Evolutionary conservation across 2,329 filamentous ascomycete genomes (phyloP), one percentile per base, ranked within the genome.

Genomic region (Pseudocercospora crystallina): DNA sequence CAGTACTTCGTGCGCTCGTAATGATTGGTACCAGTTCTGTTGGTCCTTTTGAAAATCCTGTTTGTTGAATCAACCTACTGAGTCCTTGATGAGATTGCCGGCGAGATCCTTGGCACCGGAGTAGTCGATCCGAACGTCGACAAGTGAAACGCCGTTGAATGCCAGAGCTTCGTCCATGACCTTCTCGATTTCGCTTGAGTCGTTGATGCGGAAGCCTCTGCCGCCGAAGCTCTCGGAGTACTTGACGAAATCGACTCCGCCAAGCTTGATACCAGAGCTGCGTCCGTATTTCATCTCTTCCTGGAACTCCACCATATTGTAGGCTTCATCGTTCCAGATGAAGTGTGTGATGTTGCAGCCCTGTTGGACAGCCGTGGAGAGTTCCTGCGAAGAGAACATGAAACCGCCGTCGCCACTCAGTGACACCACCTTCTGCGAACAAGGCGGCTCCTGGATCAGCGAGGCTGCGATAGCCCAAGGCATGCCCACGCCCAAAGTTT

Each of bases 241-340:
- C 54, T 70, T 72, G 48, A 73, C 74, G 56, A 78, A 78, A 47
- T 77, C 75, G 2, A 77, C 71, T 1, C 75, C 75, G 1, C 75
- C 67, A 2, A 78, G 63, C 33, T 71, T 68, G 47, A 77, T 71
- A 12, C 75, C 75, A 7, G 66, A 66, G 26, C 65, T 70, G 20
- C 75, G 67, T 2, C 74, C 74, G 58, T 77, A 77, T 62, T 77
- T 78, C 62, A 74, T 70, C 49, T 75, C 73, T 62, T 77, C 75
- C 56, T 78, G 75, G 59, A 78, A 78, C 63, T 77, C 71, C 4
- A 78, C 54, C 75, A 78, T 78, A 59, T 78, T 77, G 62, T 73
- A 78, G 29, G 69, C 69, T 38, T 71, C 71, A 54, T 78, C 75
- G 58, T 78, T 78, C 74, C 74, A 77, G 55, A 77, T 68, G 53